Conservation (phyloP, 768 basidiomycete genomes). For the Xerocomus potaroensis region DNA sequence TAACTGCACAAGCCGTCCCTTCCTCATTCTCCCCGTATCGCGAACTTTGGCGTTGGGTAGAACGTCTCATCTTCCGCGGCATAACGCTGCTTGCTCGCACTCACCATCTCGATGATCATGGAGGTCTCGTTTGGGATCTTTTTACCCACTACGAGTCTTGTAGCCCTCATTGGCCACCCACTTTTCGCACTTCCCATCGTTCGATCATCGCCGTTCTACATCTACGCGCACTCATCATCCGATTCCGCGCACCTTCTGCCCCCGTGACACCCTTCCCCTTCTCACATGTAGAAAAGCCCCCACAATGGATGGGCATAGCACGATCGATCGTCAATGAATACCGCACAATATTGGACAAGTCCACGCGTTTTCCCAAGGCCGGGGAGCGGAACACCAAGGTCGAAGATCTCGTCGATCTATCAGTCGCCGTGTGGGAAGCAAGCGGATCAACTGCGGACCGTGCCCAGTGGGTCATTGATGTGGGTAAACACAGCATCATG, state of each 20-base stretch:
- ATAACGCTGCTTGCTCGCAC: constrained; percentile 58
- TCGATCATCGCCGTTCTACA: constrained; percentile 66
- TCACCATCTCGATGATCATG: constrained; percentile 32
- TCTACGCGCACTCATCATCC: constrained; percentile 65
- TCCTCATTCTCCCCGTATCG: constrained; percentile 63
- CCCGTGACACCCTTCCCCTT: constrained; percentile 10
- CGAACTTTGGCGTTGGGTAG: constrained; percentile 85
- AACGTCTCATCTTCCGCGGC: constrained; percentile 78
- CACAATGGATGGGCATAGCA: constrained; percentile 61
- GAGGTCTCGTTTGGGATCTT: constrained; percentile 55
- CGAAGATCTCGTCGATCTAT: constrained; percentile 78
- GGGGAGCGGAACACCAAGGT: constrained; percentile 76
- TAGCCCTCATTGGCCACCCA: constrained; percentile 69
- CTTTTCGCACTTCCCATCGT: constrained; percentile 74
- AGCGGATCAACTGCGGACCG: constrained; percentile 58
- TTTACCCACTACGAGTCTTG: constrained; percentile 57
- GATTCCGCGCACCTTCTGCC: constrained; percentile 31
- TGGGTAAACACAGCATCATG: constrained; percentile 35
- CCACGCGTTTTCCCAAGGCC: constrained; percentile 76
- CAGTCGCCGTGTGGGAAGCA: constrained; percentile 78
- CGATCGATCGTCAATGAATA: constrained; percentile 69
- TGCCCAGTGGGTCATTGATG: constrained; percentile 79
- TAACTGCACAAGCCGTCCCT: constrained; percentile 22
- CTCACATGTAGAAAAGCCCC: constrained; percentile 30
- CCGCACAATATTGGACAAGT: constrained; percentile 58